Evolutionary conservation across 768 basidiomycete species (phyloP).

Genomic region (Cyclocybe aegerita): DNA sequence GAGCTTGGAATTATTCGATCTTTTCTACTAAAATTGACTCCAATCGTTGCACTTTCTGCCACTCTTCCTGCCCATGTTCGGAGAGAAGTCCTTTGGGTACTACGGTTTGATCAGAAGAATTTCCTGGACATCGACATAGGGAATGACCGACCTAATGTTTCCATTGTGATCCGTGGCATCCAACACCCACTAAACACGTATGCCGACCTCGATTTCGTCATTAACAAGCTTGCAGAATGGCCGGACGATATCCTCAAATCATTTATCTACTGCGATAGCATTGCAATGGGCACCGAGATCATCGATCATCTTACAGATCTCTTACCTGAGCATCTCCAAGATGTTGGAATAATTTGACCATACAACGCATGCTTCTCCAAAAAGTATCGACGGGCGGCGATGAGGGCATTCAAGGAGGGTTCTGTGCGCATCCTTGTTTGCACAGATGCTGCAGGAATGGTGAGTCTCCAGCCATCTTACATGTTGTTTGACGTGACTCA

Average conservation of each 20-base stretch:
- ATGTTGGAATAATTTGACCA: slow-evolving; percentile 20
- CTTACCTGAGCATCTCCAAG: slow-evolving; percentile 8
- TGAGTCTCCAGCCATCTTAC: slow-evolving; percentile 7
- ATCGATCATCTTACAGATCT: slow-evolving; percentile 20
- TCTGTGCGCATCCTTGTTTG: slow-evolving; percentile 28
- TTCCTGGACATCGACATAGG: slow-evolving; percentile 23
- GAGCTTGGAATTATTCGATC: slow-evolving; percentile 25
- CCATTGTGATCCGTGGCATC: slow-evolving; percentile 31
- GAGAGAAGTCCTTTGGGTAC: slow-evolving; percentile 24
- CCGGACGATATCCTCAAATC: slow-evolving; percentile 21
- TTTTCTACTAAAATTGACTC: slow-evolving; percentile 24
- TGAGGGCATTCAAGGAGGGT: slow-evolving; percentile 24
- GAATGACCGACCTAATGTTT: slow-evolving; percentile 34
- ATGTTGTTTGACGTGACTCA: background rate
- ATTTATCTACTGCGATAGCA: slow-evolving; percentile 30
- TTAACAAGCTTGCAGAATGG: slow-evolving; percentile 9
- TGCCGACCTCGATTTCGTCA: slow-evolving; percentile 31
- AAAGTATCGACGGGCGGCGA: slow-evolving; percentile 19
- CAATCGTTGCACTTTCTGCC: slow-evolving; percentile 33
- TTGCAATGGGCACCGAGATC: slow-evolving; percentile 21
- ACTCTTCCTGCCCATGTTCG: slow-evolving; percentile 27
- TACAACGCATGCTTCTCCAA: slow-evolving; percentile 23
- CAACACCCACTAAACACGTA: slow-evolving; percentile 30
- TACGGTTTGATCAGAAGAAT: slow-evolving; percentile 19
- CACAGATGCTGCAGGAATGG: slow-evolving; percentile 38